Percentiles rank a stretch among this genome's conserved stretches.
phyloP scores from a whole-genome alignment of 495 filamentous ascomycete genomes.

The Annulohypoxylon maeteangense region DNA sequence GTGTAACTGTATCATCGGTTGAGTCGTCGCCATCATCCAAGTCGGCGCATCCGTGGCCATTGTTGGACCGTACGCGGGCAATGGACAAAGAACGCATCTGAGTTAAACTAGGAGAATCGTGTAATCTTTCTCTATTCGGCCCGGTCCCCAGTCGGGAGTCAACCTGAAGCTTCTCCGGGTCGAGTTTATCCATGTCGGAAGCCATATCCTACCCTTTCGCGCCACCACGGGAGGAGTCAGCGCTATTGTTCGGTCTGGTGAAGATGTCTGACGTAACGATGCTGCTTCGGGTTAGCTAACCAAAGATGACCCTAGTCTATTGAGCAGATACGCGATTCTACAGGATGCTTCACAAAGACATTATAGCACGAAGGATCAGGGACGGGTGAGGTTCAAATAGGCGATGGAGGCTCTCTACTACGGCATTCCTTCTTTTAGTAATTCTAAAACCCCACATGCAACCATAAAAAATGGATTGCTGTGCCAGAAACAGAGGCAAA shows the following conservation, averaged over 20 bases:
- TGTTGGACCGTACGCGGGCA: constrained; percentile 64
- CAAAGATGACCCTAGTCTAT: background rate
- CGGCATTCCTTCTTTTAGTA: constrained; percentile 12
- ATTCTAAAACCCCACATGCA: constrained; percentile 14
- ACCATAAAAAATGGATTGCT: background rate
- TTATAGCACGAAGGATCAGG: constrained; percentile 9
- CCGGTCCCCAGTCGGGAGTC: constrained; percentile 15
- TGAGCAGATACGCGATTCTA: background rate
- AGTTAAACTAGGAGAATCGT: background rate
- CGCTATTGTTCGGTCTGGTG: background rate
- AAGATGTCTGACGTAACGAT: background rate
- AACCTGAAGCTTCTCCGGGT: constrained; percentile 27
- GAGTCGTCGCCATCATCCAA: constrained; percentile 50
- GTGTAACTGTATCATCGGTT: constrained; percentile 39
- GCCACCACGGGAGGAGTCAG: background rate
- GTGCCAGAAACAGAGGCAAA: constrained; percentile 18
- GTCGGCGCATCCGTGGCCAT: constrained; percentile 69
- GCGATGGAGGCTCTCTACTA: background rate
- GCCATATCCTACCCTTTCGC: constrained; percentile 18
- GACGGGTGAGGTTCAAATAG: constrained; percentile 1
- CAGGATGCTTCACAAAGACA: background rate
- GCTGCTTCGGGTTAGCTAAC: background rate
- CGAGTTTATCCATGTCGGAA: constrained; percentile 7
- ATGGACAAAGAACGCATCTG: constrained; percentile 27
- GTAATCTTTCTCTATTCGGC: background rate